Conservation (phyloP, 306 rosid species). For the Hippophae tibetana region DNA sequence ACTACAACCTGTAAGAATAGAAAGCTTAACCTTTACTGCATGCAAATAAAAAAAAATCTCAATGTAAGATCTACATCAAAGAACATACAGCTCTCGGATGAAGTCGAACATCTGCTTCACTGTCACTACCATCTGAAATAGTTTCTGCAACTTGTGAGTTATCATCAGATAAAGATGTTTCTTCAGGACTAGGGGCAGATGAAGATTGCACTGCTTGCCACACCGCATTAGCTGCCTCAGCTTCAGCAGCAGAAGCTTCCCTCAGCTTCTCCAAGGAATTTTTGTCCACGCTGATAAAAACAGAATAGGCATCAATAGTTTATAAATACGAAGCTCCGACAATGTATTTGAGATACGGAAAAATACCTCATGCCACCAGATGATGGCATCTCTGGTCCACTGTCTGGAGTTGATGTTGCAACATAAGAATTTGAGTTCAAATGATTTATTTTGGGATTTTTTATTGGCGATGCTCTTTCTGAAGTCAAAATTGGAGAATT, state of each 20-base stretch:
- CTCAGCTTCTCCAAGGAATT: conserved; percentile 89
- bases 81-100: conserved; percentile 95
- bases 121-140: conserved; percentile 85
- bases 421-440: conserved; percentile 33
- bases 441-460: conserved; percentile 44
- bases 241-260: conserved; percentile 99
- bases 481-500: conserved; percentile 41
- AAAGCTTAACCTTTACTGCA: conserved; percentile 23
- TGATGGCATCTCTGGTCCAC: conserved; percentile 36
- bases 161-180: conserved; percentile 70
- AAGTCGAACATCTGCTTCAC: conserved; percentile 93
- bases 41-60: conserved; percentile 4
- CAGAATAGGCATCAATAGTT: conserved; percentile 11
- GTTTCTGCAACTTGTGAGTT: conserved; percentile 78
- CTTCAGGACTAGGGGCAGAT: conserved; percentile 57
- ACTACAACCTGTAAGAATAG: conserved; percentile 78
- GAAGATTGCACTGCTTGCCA: conserved; percentile 79
- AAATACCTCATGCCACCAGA: conserved; percentile 58
- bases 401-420: conserved; percentile 31
- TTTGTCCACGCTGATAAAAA: conserved; percentile 60
- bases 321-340: conserved; percentile 8
- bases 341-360: conserved; percentile 7
- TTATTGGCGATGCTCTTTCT: conserved; percentile 52
- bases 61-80: conserved; percentile 9
- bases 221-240: conserved; percentile 92